Conservation (phyloP, 2,329 filamentous ascomycete species). For the Orbilia quercus region DNA sequence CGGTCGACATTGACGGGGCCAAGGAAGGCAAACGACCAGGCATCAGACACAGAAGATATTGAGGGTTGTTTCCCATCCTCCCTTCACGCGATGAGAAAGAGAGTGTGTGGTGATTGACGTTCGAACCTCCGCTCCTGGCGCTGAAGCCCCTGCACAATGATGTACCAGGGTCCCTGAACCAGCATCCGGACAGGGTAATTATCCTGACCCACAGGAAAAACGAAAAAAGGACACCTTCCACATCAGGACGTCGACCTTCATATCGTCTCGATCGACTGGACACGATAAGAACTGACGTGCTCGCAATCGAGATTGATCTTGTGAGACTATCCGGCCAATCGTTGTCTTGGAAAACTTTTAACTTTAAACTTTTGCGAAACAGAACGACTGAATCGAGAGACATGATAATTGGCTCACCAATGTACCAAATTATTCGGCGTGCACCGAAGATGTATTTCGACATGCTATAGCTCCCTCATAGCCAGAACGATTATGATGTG, state of each 20-base stretch:
- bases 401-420: no score
- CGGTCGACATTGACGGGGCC: conserved; percentile 14
- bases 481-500: no score
- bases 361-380: conserved; percentile 25
- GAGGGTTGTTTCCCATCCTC: conserved; percentile 19
- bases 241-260: conserved; percentile 27
- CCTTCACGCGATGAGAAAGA: no score
- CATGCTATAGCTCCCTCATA: no score
- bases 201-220: conserved; percentile 31
- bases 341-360: conserved; percentile 27
- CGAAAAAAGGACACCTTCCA: conserved; percentile 48
- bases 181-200: conserved; percentile 22
- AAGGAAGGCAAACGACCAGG: conserved; percentile 45
- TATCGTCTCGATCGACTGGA: conserved; percentile 18
- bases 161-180: conserved; percentile 41
- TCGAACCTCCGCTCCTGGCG: conserved; percentile 54
- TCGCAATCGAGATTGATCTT: conserved; percentile 8
- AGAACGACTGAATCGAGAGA: conserved; percentile 8
- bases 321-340: conserved; percentile 34
- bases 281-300: conserved; percentile 24
- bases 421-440: no score
- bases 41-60: conserved; percentile 43
- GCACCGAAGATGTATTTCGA: no score
- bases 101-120: no score
- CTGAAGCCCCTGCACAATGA: conserved; percentile 39